phyloP scores from a whole-genome alignment of 2,329 filamentous ascomycete species.

The Fusarium staphyleae region DNA sequence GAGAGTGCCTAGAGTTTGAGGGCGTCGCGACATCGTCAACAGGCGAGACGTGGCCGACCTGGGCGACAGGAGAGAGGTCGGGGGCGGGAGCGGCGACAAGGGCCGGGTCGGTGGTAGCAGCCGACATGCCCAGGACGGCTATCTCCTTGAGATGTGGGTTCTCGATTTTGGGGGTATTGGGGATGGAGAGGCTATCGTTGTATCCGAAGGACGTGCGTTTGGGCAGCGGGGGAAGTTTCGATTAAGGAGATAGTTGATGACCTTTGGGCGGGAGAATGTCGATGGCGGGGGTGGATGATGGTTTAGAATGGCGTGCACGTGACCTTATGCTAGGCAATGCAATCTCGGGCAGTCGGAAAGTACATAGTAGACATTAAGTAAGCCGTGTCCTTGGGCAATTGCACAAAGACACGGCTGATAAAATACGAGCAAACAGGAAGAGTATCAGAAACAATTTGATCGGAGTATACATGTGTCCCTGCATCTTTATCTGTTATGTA shows the following conservation, averaged over 20 bases:
- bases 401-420: neutral
- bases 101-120: constrained; percentile 50
- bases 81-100: constrained; percentile 45
- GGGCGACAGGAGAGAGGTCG: constrained; percentile 40
- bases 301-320: constrained; percentile 26
- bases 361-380: constrained; percentile 3
- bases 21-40: constrained; percentile 23
- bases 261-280: constrained; percentile 39
- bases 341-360: neutral
- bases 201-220: constrained; percentile 47
- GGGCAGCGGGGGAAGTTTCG: constrained; percentile 46
- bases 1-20: constrained; percentile 61
- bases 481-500: too few species aligned
- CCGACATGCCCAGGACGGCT: constrained; percentile 46
- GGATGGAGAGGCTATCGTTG: constrained; percentile 49
- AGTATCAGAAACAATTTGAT: too few species aligned
- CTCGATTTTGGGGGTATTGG: constrained; percentile 41
- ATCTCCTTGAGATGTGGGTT: constrained; percentile 43
- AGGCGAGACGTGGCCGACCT: constrained; percentile 29
- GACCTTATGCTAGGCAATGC: constrained; percentile 16
- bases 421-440: too few species aligned
- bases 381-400: neutral
- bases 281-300: constrained; percentile 42
- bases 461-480: too few species aligned
- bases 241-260: constrained; percentile 45